Evolutionary conservation across 805 yeast genomes (phyloP).

Genomic region (Wickerhamiella bombiphila): DNA sequence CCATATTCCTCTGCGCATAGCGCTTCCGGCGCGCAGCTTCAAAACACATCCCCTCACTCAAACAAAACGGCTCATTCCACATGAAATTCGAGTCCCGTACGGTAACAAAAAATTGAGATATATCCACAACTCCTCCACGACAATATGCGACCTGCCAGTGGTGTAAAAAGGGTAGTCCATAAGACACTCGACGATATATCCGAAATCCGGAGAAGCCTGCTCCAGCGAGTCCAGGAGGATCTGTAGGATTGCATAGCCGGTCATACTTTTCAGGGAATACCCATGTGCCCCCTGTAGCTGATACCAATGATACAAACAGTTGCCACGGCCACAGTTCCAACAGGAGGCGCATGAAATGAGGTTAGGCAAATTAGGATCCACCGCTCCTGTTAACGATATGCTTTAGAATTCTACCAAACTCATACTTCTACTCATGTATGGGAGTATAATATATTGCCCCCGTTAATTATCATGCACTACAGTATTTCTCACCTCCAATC

Average conservation of each 20-base stretch:
- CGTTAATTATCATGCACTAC: too few relatives aligned
- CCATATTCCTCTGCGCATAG: conserved; percentile 32
- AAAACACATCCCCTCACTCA: conserved; percentile 29
- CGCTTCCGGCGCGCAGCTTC: conserved; percentile 45
- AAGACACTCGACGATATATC: conserved; percentile 34
- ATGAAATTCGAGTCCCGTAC: conserved; percentile 11
- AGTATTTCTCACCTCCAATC: too few relatives aligned
- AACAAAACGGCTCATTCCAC: conserved; percentile 10
- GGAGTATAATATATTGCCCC: too few relatives aligned
- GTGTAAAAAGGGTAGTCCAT: conserved; percentile 31
- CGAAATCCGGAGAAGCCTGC: conserved; percentile 40
- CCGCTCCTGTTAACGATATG: too few relatives aligned
- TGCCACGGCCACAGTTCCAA: too few relatives aligned
- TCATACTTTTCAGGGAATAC: too few relatives aligned
- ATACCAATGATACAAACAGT: too few relatives aligned
- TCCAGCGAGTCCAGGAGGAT: conserved; percentile 4
- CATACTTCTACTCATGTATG: too few relatives aligned
- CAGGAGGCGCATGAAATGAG: too few relatives aligned
- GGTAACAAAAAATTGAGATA: conserved; percentile 9
- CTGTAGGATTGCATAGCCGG: conserved; percentile 11
- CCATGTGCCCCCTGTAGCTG: too few relatives aligned
- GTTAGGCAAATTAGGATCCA: too few relatives aligned
- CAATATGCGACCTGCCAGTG: conserved; percentile 39
- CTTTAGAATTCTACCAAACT: too few relatives aligned
- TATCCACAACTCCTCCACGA: conserved; percentile 28